Base-by-base conservation (phyloP, 148 eudicot species). In the Agrostemma githago region DNA sequence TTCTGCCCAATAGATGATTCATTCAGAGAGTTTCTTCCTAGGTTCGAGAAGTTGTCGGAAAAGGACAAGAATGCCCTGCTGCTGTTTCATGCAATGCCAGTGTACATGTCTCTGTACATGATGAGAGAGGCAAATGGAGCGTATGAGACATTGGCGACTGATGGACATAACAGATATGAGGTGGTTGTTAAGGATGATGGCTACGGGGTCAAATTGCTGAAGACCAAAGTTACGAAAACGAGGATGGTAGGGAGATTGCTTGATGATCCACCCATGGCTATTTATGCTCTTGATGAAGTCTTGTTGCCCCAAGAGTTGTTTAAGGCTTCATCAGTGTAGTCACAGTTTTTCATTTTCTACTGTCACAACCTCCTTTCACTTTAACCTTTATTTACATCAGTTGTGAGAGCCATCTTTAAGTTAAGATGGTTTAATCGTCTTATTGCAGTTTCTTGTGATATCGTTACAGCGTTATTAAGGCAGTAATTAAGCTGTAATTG, bases 51-150 rank as follows among this genome's bases (percentile, higher is more conserved):
- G 20, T 4, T 57, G 54, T 39, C 78, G 56, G 40, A 75, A 12
- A 66, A 75, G 4, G 12, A 65, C 14, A 75, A 74, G 62, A 74
- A 75, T 67, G 10, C 71, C 41, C 66, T 75, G 3, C 16, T 67
- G 48, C 20, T 75, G 57, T 56, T 34, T n/a, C 78, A 75, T 42
- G 72, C 63, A 54, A 2, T 67, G 7, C 78, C 65, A 14, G 54
- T 58, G 7, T 74, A 65, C 68, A 19, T 16, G 62, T 64, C 71
- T 41, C 5, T 48, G 19, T 39, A 11, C 17, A 53, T 51, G 77
- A 15, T 74, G 21, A 64, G 39, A 46, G 62, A 64, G 11, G 19
- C 12, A 19, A 34, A 65, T 11, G 67, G 71, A 14, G n/a, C 14
- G 51, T 16, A 34, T 7, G 16, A 53, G 2, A 74, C 77, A 4